Evolutionary conservation across 2,329 filamentous ascomycete species (phyloP), one percentile per base, ranked within the genome.

Genomic region (Chrysosporium keratinophilum): DNA sequence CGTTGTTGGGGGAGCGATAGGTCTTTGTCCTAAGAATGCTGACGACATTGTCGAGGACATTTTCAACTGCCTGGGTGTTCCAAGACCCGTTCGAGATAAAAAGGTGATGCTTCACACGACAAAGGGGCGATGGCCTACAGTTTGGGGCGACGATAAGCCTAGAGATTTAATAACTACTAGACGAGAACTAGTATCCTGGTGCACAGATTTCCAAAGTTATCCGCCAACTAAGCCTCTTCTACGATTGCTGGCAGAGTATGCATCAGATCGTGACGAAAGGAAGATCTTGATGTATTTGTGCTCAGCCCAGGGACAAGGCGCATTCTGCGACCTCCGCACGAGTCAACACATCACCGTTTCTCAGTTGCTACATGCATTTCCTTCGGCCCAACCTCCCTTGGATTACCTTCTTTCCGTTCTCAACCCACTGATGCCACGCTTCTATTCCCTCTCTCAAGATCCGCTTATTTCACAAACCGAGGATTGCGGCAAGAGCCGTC

Each of bases 361-460:
- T 14, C 93, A 97, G 72, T 78, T 98, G 5, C 80, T 98, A 31
- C 78, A 85, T 64, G 93, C 93, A 1, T 98, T 98, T 75, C 89
- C 93, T 1, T 95, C 88, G 40, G 82, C 88, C 5, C 87, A 88
- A 66, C 93, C 93, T 51, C 89, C 91, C 3, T 76, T 98, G 62
- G 87, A 93, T 52, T 76, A 83, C 56, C 76, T 98, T 10, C 78
- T 96, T 35, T 87, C 86, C 1, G 80, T 85, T 42, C 80, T 96
- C 51, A 87, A 86, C 63, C 86, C 88, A 47, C 78, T 97, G 50
- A 97, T 97, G 91, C 93, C 93, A 2, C 87, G 93, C 56, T 98
- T 98, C 76, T 98, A 98, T 74, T 97, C 91, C 3, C 82, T 98
- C 12, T 96, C 90, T 52, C 96, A 95, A 68, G 93, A 98, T 64